These are phyloP conservation scores for Mesembryanthemum crystallinum DNA, from an alignment of 148 eudicot genomes.

Conservation along the genomic window DNA sequence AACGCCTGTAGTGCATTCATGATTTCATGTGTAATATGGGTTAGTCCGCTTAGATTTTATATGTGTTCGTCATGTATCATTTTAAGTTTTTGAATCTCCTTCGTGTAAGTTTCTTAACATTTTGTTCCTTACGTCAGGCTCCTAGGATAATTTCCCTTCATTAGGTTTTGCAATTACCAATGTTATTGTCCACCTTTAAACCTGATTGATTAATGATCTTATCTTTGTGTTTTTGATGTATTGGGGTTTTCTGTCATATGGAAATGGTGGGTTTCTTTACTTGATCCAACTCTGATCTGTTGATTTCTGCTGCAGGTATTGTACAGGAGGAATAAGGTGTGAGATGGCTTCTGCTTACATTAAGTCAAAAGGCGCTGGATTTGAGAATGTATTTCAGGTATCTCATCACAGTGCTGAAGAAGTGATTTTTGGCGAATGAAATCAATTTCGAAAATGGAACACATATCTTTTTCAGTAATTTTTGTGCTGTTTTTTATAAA, in stretches of 20 bases:
- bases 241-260: neutral
- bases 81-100: neutral
- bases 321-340: constrained; percentile 98
- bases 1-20: neutral
- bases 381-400: constrained; percentile 97
- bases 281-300: neutral
- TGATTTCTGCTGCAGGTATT: constrained; percentile 58
- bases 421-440: neutral
- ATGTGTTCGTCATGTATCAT: neutral
- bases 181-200: too few species aligned
- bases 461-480: neutral
- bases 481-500: neutral
- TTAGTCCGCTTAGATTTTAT: neutral
- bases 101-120: neutral
- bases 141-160: neutral
- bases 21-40: neutral
- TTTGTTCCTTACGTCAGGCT: neutral
- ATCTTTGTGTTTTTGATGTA: too few species aligned
- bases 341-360: constrained; percentile 99
- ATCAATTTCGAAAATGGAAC: neutral
- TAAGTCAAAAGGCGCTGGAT: constrained; percentile 89
- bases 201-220: too few species aligned
- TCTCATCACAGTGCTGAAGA: constrained; percentile 4
- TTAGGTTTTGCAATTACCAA: neutral
- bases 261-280: neutral